Base-by-base conservation (phyloP, 2,329 filamentous ascomycete genomes). In the Cercospora janseana region DNA sequence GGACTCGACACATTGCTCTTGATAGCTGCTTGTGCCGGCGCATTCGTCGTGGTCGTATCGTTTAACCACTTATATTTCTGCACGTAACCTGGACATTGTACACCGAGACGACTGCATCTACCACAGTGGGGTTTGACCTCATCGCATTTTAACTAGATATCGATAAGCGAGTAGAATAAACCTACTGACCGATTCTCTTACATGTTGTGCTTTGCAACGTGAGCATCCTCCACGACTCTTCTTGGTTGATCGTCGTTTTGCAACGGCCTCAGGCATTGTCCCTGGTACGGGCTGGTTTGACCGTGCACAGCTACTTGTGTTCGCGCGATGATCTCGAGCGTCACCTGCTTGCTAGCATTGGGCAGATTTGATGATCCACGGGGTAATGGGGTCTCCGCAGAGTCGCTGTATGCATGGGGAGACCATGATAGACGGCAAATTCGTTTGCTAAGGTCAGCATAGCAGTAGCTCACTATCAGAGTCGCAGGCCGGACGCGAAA, bases 161-260 rank as follows among this genome's bases (percentile, higher is more conserved):
- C 10, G 4, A 40, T 52, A 31, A 52, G 32, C 4, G 7, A 16
- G 23, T 10, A 27, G 7, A 16, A 23, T 20, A 16, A 31, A n/a
- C n/a, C 15, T 20, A 32, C 21, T 23, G 13, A 20, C 18, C 13
- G 6, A 18, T 10, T 9, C 7, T 13, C 50, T 38, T 41, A 55
- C 46, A 23, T 55, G 52, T 32, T 55, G 52, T 13, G 49, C 35
- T 27, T 55, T 55, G 45, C 52, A 56, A 26, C 54, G 45, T n/a
- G 46, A 49, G 31, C 50, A 56, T 15, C 54, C 50, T 15, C 51
- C 50, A 4, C 50, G 44, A 31, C 35, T 43, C 13, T 52, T 52
- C 23, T 49, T 49, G n/a, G 46, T 49, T 16, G 46, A 49, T 7
- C 46, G 46, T 26, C 46, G 37, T 34, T 49, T 49, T 28, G 37